These are phyloP conservation scores for Zymoseptoria crescenta DNA, from an alignment of 2,329 filamentous ascomycete species.

Conservation along the genomic window DNA sequence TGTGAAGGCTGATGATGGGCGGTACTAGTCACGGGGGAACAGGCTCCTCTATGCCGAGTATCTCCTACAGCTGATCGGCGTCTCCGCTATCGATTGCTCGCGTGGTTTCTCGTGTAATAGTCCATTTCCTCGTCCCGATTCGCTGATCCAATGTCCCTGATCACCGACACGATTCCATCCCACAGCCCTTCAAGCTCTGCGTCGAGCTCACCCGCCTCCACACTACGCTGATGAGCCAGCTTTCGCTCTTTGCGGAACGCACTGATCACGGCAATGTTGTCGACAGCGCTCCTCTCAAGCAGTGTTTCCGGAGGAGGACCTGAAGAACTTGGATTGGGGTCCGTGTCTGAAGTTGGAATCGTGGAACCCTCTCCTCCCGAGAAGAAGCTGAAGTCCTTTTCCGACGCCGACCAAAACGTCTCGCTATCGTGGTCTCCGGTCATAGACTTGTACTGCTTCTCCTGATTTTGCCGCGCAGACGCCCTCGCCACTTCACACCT, in stretches of 20 bases:
- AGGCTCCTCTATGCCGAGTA: no score
- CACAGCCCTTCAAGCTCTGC: conserved; percentile 49
- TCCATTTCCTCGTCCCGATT: conserved; percentile 26
- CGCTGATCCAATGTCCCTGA: conserved; percentile 34
- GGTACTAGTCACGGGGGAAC: no score
- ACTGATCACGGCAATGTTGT: conserved; percentile 48
- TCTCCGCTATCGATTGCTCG: no score
- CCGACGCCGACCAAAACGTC: conserved; percentile 51
- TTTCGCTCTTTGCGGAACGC: conserved; percentile 48
- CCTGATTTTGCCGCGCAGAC: conserved; percentile 42
- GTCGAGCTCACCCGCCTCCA: conserved; percentile 28
- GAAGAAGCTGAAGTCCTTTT: conserved; percentile 50
- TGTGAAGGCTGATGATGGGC: conserved; percentile 21
- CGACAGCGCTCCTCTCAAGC: conserved; percentile 27
- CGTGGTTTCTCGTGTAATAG: no score
- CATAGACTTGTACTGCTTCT: conserved; percentile 44
- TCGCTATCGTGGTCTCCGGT: conserved; percentile 54
- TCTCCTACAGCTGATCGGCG: no score
- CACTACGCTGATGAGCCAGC: conserved; percentile 37
- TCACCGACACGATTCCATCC: conserved; percentile 51
- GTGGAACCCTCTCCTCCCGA: conserved; percentile 18
- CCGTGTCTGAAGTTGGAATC: not conserved
- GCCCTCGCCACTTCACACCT: not conserved
- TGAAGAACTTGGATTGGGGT: not conserved
- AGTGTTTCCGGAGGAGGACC: not conserved